A percentile compares a stretch with the other conserved stretches of the same genome.
phyloP scores from a whole-genome alignment of 345 rosid genomes.

The Arabis alpina region DNA sequence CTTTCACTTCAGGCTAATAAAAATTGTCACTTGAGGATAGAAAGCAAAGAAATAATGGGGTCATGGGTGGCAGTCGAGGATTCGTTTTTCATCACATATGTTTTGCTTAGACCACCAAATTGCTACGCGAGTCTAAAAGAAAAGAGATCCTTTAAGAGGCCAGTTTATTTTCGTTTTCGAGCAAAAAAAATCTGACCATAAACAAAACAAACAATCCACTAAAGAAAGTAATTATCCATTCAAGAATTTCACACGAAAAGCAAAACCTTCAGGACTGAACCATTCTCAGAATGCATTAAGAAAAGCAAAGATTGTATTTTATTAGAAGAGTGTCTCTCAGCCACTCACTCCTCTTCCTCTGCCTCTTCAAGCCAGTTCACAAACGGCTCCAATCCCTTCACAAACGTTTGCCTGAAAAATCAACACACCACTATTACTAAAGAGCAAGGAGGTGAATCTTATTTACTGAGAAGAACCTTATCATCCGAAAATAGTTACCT shows the following conservation, averaged over 20 bases:
- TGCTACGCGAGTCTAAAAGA: too few relatives aligned
- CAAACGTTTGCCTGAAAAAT: constrained; percentile 77
- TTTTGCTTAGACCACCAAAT: too few relatives aligned
- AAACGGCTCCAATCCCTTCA: constrained; percentile 87
- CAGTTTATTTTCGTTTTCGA: too few relatives aligned
- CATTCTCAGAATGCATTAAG: neutral
- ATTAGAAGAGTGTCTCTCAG: neutral
- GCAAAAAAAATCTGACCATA: neutral
- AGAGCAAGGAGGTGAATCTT: neutral
- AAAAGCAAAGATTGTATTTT: constrained; percentile 17
- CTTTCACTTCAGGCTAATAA: too few relatives aligned
- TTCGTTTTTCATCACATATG: too few relatives aligned
- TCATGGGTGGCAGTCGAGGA: too few relatives aligned
- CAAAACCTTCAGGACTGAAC: constrained; percentile 5
- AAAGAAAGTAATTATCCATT: neutral
- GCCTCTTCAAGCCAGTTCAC: constrained; percentile 99
- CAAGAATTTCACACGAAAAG: neutral
- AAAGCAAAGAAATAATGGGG: too few relatives aligned
- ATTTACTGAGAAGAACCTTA: neutral
- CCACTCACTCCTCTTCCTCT: constrained; percentile 83
- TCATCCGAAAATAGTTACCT: constrained; percentile 49
- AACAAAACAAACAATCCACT: constrained; percentile 21
- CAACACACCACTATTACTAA: neutral
- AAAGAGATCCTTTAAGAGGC: too few relatives aligned
- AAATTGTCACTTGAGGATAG: too few relatives aligned